Evolutionary conservation across 2,329 filamentous ascomycete genomes (phyloP).

Genomic region (Neofusicoccum sp.): DNA sequence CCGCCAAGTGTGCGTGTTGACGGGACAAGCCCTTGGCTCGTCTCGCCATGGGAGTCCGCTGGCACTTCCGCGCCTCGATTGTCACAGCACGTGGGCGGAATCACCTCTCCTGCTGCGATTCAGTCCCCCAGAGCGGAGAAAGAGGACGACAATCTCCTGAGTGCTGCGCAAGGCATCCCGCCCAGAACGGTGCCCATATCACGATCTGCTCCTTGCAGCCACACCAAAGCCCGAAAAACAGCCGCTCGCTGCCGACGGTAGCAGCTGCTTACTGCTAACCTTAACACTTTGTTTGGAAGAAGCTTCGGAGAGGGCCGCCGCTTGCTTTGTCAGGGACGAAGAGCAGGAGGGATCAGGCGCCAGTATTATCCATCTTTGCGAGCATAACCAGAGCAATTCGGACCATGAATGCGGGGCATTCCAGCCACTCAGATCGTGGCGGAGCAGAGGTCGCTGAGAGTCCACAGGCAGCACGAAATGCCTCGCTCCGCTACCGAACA

Average conservation of each 20-base stretch:
- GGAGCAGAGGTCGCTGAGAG: no score
- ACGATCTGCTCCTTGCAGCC: neutral
- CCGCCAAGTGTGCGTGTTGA: constrained; percentile 4
- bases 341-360: no score
- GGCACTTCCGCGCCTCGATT: neutral
- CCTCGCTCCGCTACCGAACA: neutral
- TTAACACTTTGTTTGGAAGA: neutral
- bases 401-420: neutral
- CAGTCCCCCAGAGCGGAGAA: constrained; percentile 11
- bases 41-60: constrained; percentile 4
- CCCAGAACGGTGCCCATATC: neutral
- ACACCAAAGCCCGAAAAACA: neutral
- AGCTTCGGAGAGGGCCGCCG: neutral
- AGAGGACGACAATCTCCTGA: constrained; percentile 17
- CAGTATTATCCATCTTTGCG: no score
- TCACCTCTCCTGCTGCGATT: neutral
- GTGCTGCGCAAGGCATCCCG: constrained; percentile 4
- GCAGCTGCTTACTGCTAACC: neutral
- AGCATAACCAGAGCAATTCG: neutral
- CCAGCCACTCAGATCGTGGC: neutral
- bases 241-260: neutral
- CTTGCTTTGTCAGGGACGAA: neutral
- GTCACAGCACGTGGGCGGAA: constrained; percentile 5
- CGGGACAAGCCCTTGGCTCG: constrained; percentile 17
- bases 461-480: no score